These are phyloP conservation scores for Sugiyamaella marilandica DNA, from an alignment of 805 yeast genomes.

Conservation along the genomic window DNA sequence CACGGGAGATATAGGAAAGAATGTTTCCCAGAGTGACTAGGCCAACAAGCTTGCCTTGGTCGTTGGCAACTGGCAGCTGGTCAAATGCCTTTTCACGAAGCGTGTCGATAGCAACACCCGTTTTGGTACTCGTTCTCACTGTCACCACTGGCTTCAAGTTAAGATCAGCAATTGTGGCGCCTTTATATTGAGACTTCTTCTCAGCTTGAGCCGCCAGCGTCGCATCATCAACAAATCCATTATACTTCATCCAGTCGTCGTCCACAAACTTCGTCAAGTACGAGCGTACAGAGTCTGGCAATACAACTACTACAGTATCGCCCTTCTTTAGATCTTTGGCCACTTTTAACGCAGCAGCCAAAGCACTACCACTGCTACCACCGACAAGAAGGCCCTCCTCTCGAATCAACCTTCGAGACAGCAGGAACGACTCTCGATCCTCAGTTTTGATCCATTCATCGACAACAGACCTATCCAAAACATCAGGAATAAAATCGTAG, in stretches of 20 bases:
- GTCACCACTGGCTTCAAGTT: conserved; percentile 77
- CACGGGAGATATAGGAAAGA: conserved; percentile 60
- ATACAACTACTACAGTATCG: conserved; percentile 70
- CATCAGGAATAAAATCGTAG: conserved; percentile 83
- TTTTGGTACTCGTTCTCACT: conserved; percentile 55
- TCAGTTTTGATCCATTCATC: conserved; percentile 85
- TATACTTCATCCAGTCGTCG: conserved; percentile 83
- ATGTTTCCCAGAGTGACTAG: conserved; percentile 70
- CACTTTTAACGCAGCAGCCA: conserved; percentile 70
- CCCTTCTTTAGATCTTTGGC: conserved; percentile 65
- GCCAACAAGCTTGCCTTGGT: conserved; percentile 60
- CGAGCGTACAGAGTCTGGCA: conserved; percentile 85
- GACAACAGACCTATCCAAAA: conserved; percentile 57
- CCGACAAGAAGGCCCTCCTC: conserved; percentile 87
- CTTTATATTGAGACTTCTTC: conserved; percentile 39
- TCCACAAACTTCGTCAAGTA: conserved; percentile 83
- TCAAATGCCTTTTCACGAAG: conserved; percentile 75
- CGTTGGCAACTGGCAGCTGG: conserved; percentile 71
- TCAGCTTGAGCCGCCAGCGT: conserved; percentile 37
- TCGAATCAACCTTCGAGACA: conserved; percentile 74
- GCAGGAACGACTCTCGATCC: conserved; percentile 71
- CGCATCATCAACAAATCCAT: conserved; percentile 61
- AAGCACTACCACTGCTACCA: conserved; percentile 84
- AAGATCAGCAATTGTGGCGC: conserved; percentile 62
- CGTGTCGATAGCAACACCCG: conserved; percentile 60